phyloP scores from a whole-genome alignment of 495 filamentous ascomycete species.

The Tuber aestivum region DNA sequence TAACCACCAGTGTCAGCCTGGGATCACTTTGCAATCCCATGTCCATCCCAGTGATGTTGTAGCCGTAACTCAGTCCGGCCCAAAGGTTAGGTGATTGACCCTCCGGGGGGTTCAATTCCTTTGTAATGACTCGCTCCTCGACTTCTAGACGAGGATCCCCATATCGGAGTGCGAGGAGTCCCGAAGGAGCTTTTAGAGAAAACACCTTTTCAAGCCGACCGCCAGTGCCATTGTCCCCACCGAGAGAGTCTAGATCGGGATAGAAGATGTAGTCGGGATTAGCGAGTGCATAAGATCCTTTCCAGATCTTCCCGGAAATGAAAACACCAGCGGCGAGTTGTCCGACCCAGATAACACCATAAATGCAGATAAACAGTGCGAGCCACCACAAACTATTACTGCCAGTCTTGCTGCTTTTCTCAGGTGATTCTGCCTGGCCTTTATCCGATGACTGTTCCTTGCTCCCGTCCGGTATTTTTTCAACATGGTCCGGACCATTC shows the following conservation, averaged over 20 bases:
- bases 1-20: background rate
- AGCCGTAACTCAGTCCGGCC: background rate
- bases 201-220: background rate
- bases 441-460: background rate
- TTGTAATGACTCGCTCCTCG: background rate
- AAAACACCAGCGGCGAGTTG: background rate
- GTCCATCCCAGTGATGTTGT: background rate
- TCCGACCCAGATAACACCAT: background rate
- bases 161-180: no score
- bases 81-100: background rate
- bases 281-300: no score
- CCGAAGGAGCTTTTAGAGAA: background rate
- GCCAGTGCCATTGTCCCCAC: fast-evolving
- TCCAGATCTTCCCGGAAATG: background rate
- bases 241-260: background rate
- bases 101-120: background rate
- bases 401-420: background rate
- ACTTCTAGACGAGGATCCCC: no score
- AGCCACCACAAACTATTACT: background rate
- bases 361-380: no score
- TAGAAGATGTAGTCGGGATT: background rate
- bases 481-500: no score
- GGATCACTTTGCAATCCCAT: background rate
- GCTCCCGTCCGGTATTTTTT: no score
- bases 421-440: no score